phyloP scores from a whole-genome alignment of 1,139 yeast genomes.

The Scheffersomyces parashehatae region DNA sequence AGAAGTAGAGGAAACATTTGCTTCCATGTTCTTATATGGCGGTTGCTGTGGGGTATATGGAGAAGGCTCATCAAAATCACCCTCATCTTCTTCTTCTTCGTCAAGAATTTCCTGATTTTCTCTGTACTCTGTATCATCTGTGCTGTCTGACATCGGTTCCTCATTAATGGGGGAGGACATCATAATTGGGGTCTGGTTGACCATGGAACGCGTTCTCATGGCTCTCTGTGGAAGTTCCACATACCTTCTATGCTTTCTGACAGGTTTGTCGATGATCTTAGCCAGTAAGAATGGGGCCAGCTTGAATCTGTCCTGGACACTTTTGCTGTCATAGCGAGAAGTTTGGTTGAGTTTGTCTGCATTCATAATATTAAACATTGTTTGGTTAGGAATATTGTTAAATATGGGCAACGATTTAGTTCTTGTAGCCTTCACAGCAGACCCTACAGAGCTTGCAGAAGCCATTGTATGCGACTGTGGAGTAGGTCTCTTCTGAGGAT shows the following conservation, averaged over 20 bases:
- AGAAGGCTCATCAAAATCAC: slow-evolving; percentile 25
- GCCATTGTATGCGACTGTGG: slow-evolving; percentile 4
- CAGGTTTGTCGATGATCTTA: slow-evolving; percentile 40
- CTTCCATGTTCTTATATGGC: slow-evolving; percentile 24
- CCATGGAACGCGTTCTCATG: slow-evolving; percentile 47
- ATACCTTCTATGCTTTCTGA: slow-evolving; percentile 35
- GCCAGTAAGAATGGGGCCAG: slow-evolving; percentile 50
- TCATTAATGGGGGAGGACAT: slow-evolving; percentile 45
- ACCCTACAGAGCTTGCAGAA: slow-evolving; percentile 23
- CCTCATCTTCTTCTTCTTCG: slow-evolving; percentile 15
- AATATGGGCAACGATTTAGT: slow-evolving; percentile 65
- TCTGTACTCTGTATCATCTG: slow-evolving; percentile 37
- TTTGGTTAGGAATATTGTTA: slow-evolving; percentile 42
- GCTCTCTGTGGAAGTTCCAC: slow-evolving; percentile 40
- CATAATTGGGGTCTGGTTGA: slow-evolving; percentile 25
- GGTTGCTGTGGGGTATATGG: slow-evolving; percentile 48
- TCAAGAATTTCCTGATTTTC: slow-evolving; percentile 15
- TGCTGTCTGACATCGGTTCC: slow-evolving; percentile 32
- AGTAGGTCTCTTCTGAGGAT: slow-evolving; percentile 8
- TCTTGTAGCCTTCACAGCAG: slow-evolving; percentile 56
- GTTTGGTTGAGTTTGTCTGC: slow-evolving; percentile 44
- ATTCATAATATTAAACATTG: slow-evolving; percentile 42
- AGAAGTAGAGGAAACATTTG: neutral
- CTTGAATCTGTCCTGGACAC: slow-evolving; percentile 47
- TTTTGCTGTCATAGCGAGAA: slow-evolving; percentile 42